Evolutionary conservation across 208 protist genomes (phyloP), one percentile per base, ranked within the genome.

Genomic region (Acanthamoeba healyi): DNA sequence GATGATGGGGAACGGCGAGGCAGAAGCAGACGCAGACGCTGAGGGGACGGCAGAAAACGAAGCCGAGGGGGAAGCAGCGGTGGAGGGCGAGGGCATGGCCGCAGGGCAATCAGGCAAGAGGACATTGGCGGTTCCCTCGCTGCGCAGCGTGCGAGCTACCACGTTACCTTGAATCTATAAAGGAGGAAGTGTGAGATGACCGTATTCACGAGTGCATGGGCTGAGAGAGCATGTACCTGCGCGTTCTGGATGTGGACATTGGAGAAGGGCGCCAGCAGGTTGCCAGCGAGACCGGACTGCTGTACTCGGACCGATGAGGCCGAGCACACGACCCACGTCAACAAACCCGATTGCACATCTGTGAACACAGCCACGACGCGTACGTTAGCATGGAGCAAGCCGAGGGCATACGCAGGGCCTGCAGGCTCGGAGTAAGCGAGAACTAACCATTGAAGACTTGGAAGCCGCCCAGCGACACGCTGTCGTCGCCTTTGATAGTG

Each of bases 261-360:
- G 5, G 72, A 54, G 40, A n/a, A 34, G 4, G 72, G 72, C 2
- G 72, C 72, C 17, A 82, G 38, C 38, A 82, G 38, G 40, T 82
- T 82, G 72, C 72, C 72, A 4, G 4, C 72, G 2, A 82, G 19
- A 2, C 40, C 38, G 6, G 51, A 51, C 24, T 82, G 12, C 24
- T 26, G 5, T 4, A 82, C 17, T 4, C 17, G 2, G 32, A 34
- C 72, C 14, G 9, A 40, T 9, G 72, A 4, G 5, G 72, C 72
- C 38, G 72, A 82, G 22, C 72, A 82, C 38, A 82, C 72, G 38
- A 82, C 72, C 24, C n/a, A 82, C 10, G 72, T 82, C 22, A 82
- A 22, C 19, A 82, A 29, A 26, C 72, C 72, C 19, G 72, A 82
- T 38, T 44, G 72, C 24, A 82, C 72, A 7, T 61, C 54, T 61